A percentile compares a stretch with the other conserved stretches of the same genome.
Evolutionary conservation across 192 early-diverging fungal species (phyloP).

Genomic region (Backusella macrospora): DNA sequence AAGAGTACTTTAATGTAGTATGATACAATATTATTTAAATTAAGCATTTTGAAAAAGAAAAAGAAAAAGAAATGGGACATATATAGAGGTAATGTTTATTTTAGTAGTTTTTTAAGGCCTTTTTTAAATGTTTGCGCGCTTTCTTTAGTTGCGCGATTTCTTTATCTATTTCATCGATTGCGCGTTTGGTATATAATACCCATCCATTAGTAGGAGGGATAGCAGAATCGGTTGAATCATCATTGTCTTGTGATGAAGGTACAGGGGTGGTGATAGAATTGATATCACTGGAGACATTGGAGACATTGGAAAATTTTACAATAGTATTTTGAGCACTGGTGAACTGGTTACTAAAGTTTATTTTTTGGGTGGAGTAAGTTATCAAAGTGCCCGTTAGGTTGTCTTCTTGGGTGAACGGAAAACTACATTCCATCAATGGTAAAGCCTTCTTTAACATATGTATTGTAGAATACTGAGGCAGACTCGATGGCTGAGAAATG

Average conservation of each 20-base stretch:
- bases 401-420: slow-evolving; percentile 4
- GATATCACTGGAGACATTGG: not conserved
- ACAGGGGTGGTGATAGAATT: not conserved
- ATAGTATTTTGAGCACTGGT: slow-evolving; percentile 8
- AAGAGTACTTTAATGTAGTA: no score
- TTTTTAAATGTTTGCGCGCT: slow-evolving; percentile 1
- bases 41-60: no score
- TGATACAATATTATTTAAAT: no score
- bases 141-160: slow-evolving; percentile 10
- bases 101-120: slow-evolving; percentile 14
- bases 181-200: not conserved
- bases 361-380: slow-evolving; percentile 3
- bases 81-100: not conserved
- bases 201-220: slow-evolving; percentile 7
- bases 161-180: slow-evolving; percentile 9
- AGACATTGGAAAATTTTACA: not conserved
- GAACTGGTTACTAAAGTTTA: slow-evolving; percentile 1
- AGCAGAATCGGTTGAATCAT: not conserved
- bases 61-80: not conserved
- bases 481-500: slow-evolving; percentile 5
- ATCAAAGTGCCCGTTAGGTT: slow-evolving; percentile 6
- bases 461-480: slow-evolving; percentile 8
- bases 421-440: not conserved
- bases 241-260: slow-evolving; percentile 12
- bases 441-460: slow-evolving; percentile 10